These are phyloP conservation scores for Graphilbum sp. DNA, from an alignment of 2,329 filamentous ascomycete genomes.

Conservation along the genomic window DNA sequence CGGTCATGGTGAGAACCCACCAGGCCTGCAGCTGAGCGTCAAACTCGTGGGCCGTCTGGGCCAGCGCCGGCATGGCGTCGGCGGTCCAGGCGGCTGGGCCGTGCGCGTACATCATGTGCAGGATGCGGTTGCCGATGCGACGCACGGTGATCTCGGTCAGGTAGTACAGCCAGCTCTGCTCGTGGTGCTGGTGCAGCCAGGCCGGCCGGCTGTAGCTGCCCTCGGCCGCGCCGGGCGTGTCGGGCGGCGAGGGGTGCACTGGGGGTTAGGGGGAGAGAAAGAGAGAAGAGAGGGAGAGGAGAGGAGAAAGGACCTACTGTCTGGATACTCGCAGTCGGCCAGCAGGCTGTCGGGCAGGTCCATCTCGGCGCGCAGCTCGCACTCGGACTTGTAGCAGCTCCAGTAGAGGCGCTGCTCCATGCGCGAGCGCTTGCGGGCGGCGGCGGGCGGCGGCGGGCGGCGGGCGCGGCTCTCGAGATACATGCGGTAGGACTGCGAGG, in stretches of 20 bases:
- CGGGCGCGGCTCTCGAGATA: not conserved
- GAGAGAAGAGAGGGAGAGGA: not conserved
- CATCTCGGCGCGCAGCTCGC: conserved; percentile 1
- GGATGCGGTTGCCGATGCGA: conserved; percentile 2
- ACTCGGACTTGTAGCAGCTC: conserved; percentile 4
- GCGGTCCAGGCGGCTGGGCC: not conserved
- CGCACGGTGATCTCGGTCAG: conserved; percentile 2
- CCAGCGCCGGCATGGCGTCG: not conserved
- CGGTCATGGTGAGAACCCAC: not conserved
- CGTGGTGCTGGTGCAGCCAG: not conserved
- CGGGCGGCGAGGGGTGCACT: not conserved
- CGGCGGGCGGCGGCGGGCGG: not conserved
- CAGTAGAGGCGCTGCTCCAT: conserved; percentile 4
- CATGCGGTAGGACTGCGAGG: not conserved
- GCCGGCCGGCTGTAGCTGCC: not conserved
- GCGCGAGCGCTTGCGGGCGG: not conserved
- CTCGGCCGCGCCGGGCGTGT: not conserved
- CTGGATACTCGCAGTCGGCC: not conserved
- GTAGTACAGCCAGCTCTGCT: conserved; percentile 4
- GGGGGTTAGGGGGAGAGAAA: not conserved
- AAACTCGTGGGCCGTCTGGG: not conserved
- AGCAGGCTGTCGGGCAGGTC: not conserved
- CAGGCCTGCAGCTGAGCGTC: not conserved
- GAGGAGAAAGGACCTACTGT: not conserved
- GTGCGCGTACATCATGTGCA: not conserved